Evolutionary conservation across 31 red algal species (phyloP), one percentile per base, ranked within the genome.

Genomic region (Odonthalia washingtoniensis): DNA sequence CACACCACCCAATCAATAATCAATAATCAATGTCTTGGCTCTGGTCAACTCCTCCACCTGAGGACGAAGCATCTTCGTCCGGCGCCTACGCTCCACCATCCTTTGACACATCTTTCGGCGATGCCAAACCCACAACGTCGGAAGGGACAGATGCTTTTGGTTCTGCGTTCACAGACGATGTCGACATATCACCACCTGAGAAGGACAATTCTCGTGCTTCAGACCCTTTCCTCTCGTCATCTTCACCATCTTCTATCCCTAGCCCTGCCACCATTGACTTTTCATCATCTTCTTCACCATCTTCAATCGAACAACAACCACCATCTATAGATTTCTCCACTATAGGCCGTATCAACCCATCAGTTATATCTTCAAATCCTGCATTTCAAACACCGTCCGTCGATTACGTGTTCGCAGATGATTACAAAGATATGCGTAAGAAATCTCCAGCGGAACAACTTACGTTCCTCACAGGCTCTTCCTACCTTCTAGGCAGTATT

Each of bases 371-470:
- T n/a, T 33, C 77, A 28, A 57, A 52, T 21, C 16, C 60, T 16
- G 24, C 82, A 39, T 16, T 46, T 40, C 78, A 61, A 5, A 24
- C 2, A n/a, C 72, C 30, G 27, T 70, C 37, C 38, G 76, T 93
- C 64, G 95, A 98, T 67, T 98, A 98, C 67, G 81, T 98, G 17
- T 98, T 96, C 84, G 79, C 86, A 4, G 89, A 93, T 44, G 96
- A 93, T 60, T 96, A 90, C 75, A 67, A 70, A 27, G 90, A 77
- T 1, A 72, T 90, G 43, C 87, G 96, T 36, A 93, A 95, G 57
- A 98, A 98, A 91, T 41, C 44, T 45, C 88, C 90, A 72, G 83
- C 86, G 35, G 96, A 98, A 70, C 96, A 98, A 65, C 90, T 98
- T 78, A 98, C 94, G 52, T 95, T 93, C 69, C 89, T 91, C 66